phyloP scores from a whole-genome alignment of 768 basidiomycete species.

The Suillus bovinus region DNA sequence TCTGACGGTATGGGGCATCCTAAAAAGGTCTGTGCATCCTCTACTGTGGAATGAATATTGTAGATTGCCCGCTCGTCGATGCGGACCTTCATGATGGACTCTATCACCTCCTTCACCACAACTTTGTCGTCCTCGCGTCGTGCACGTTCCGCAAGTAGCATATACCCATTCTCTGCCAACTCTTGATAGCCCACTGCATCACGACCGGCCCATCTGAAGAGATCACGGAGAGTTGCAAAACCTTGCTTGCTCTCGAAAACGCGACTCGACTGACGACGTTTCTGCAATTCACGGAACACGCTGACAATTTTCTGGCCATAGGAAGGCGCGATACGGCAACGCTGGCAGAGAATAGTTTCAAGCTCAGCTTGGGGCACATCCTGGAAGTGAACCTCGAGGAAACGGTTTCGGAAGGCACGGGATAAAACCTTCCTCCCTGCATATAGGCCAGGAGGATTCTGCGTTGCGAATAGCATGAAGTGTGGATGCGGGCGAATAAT shows the following conservation, averaged over 20 bases:
- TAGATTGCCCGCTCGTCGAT: conserved; percentile 78
- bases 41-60: conserved; percentile 42
- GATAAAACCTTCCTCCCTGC: conserved; percentile 94
- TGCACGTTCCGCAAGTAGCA: conserved; percentile 92
- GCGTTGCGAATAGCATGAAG: conserved; percentile 98
- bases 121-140: conserved; percentile 82
- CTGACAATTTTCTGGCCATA: conserved; percentile 88
- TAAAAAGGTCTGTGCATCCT: conserved; percentile 48
- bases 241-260: conserved; percentile 98
- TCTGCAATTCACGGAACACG: conserved; percentile 93
- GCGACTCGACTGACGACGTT: conserved; percentile 83
- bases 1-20: conserved; percentile 52
- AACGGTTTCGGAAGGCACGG: conserved; percentile 94
- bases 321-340: conserved; percentile 91
- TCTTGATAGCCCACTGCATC: conserved; percentile 90
- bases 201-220: conserved; percentile 96
- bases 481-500: conserved; percentile 90
- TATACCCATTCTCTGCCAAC: conserved; percentile 94
- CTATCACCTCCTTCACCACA: conserved; percentile 91
- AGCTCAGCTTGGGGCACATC: conserved; percentile 95
- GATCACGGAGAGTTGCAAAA: conserved; percentile 93
- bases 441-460: conserved; percentile 96
- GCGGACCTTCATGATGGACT: conserved; percentile 82
- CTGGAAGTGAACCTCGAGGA: conserved; percentile 96
- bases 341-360: conserved; percentile 90